Conservation (phyloP, 164 flowering plant genomes). For the Echeveria elegans region DNA sequence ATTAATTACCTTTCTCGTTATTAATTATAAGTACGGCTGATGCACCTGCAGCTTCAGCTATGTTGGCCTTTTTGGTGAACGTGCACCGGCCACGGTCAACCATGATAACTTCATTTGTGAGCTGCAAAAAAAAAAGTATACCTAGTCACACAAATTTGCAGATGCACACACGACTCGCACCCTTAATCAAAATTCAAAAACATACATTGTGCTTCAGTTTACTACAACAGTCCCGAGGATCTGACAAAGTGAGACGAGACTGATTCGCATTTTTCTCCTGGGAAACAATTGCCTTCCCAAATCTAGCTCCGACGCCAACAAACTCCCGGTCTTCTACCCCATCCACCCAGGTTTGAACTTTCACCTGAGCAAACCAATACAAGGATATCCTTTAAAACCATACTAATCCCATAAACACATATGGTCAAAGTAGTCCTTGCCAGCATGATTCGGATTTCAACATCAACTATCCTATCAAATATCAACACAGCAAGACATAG, state of each 20-base stretch:
- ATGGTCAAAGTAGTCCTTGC: not conserved
- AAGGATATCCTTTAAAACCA: constrained; percentile 2
- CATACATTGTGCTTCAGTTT: constrained; percentile 39
- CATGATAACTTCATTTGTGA: constrained; percentile 67
- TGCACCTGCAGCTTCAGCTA: constrained; percentile 89
- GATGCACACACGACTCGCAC: not conserved
- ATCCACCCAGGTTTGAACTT: constrained; percentile 69
- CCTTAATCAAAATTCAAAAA: not conserved
- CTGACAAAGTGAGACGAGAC: constrained; percentile 33
- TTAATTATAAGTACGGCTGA: constrained; percentile 79
- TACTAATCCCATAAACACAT: not conserved
- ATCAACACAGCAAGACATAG: not conserved
- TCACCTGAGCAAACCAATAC: constrained; percentile 28
- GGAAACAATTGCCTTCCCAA: constrained; percentile 54
- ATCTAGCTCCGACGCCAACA: constrained; percentile 74
- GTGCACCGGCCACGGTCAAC: constrained; percentile 84
- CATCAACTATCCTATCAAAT: not conserved
- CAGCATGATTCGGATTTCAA: too few species aligned
- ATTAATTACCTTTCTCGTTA: constrained; percentile 52
- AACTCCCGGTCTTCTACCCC: constrained; percentile 43
- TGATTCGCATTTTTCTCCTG: constrained; percentile 64
- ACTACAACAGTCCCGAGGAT: constrained; percentile 60
- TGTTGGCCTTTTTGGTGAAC: constrained; percentile 73
- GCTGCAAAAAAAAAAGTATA: constrained; percentile 28
- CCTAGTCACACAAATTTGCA: not conserved